phyloP scores from a whole-genome alignment of 441 rosid species.

The Gossypium trilobum region DNA sequence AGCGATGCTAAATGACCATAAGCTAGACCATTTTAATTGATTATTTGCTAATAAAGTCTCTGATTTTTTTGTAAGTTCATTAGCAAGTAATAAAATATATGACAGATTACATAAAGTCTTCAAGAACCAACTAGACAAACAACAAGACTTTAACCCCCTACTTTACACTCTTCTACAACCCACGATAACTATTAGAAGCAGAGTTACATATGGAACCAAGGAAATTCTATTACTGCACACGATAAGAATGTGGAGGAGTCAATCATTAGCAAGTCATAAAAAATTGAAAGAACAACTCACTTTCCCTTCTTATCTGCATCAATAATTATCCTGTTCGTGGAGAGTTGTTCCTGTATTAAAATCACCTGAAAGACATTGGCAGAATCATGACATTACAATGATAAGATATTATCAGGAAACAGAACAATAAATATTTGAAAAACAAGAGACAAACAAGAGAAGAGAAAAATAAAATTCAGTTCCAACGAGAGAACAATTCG shows the following conservation, averaged over 20 bases:
- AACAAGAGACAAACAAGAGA: constrained; percentile 9
- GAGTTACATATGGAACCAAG: not conserved
- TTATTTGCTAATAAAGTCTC: not conserved
- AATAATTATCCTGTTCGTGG: constrained; percentile 84
- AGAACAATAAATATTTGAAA: not conserved
- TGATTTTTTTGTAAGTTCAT: not conserved
- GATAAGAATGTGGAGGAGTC: not conserved
- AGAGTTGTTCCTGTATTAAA: constrained; percentile 90
- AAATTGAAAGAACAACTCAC: constrained; percentile 45
- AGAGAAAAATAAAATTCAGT: constrained; percentile 8
- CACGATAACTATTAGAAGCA: not conserved
- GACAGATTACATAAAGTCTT: not conserved
- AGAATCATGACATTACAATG: not conserved
- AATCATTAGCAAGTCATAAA: not conserved
- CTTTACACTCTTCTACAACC: not conserved
- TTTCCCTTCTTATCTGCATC: constrained; percentile 92
- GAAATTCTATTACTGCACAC: not conserved
- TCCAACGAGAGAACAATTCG: constrained; percentile 2
- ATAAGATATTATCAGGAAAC: constrained; percentile 1
- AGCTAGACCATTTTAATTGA: not conserved
- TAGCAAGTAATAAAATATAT: not conserved
- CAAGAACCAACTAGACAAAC: not conserved
- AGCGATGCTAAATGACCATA: constrained; percentile 1
- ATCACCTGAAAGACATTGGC: constrained; percentile 54
- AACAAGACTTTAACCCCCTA: not conserved